These are phyloP conservation scores for Fusarium hainanense DNA, from an alignment of 2,329 filamentous ascomycete genomes.

Conservation along the genomic window DNA sequence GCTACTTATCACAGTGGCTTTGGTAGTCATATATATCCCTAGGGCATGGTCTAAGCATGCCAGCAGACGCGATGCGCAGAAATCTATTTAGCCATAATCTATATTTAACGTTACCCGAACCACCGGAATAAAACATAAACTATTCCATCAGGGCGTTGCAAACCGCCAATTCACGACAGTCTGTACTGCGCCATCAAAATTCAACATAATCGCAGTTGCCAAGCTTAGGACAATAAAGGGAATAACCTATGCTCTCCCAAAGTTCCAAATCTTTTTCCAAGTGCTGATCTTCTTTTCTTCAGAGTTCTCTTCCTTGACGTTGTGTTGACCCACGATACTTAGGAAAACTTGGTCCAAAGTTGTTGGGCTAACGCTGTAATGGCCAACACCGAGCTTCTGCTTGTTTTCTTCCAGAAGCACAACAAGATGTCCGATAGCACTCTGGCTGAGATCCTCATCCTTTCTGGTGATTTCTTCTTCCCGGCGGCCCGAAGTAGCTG, in stretches of 20 bases:
- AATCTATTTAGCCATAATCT: background rate
- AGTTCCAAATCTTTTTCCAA: slow-evolving; percentile 41
- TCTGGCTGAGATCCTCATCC: slow-evolving; percentile 50
- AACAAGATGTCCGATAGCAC: slow-evolving; percentile 76
- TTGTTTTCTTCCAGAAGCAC: slow-evolving; percentile 78
- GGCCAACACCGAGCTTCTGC: slow-evolving; percentile 76
- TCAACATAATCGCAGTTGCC: background rate
- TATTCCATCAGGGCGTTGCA: background rate
- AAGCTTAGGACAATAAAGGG: background rate
- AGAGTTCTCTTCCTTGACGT: slow-evolving; percentile 79
- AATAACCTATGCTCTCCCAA: slow-evolving; percentile 36
- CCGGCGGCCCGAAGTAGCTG: slow-evolving; percentile 34
- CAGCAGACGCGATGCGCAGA: background rate
- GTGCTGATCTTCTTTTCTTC: slow-evolving; percentile 49
- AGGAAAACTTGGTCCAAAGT: slow-evolving; percentile 93
- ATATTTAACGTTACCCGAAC: background rate
- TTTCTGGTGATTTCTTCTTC: slow-evolving; percentile 41
- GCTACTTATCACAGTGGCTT: background rate
- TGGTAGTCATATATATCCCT: background rate
- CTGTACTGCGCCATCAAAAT: background rate
- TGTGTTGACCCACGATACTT: slow-evolving; percentile 82
- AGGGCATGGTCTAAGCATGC: background rate
- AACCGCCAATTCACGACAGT: background rate
- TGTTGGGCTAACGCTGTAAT: slow-evolving; percentile 88
- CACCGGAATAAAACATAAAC: background rate